Conservation (phyloP, 495 filamentous ascomycete species). For the Antarctomyces pellizariae region DNA sequence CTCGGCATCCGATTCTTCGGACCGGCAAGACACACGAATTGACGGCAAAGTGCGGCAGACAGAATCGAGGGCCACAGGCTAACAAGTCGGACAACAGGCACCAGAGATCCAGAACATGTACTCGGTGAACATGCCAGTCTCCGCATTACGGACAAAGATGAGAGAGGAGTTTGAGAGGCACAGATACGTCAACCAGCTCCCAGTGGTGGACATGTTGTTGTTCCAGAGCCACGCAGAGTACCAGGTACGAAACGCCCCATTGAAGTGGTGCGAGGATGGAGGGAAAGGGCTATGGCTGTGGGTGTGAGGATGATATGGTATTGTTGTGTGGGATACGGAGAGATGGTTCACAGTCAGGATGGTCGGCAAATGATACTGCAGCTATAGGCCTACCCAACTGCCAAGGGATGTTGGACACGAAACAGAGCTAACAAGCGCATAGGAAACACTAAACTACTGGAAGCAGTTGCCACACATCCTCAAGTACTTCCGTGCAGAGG, state of each 20-base stretch:
- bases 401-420: no score
- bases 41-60: not conserved
- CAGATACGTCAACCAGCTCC: constrained; percentile 74
- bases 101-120: constrained; percentile 96
- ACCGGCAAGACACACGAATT: not conserved
- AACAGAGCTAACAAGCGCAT: constrained; percentile 2
- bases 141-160: constrained; percentile 75
- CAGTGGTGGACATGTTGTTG: constrained; percentile 68
- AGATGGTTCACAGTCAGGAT: no score
- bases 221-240: constrained; percentile 75
- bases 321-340: not conserved
- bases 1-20: not conserved
- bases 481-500: constrained; percentile 87
- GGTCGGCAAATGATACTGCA: no score
- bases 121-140: constrained; percentile 67
- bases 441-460: constrained; percentile 99
- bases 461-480: constrained; percentile 90
- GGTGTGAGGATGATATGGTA: not conserved
- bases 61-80: constrained; percentile 1
- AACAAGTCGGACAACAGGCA: constrained; percentile 28
- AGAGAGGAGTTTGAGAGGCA: constrained; percentile 95
- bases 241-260: constrained; percentile 29
- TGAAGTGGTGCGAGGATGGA: constrained; percentile 1
- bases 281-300: not conserved
- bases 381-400: no score